Evolutionary conservation across 331 rosid genomes (phyloP), one percentile per base, ranked within the genome.

Genomic region (Telfairia occidentalis): DNA sequence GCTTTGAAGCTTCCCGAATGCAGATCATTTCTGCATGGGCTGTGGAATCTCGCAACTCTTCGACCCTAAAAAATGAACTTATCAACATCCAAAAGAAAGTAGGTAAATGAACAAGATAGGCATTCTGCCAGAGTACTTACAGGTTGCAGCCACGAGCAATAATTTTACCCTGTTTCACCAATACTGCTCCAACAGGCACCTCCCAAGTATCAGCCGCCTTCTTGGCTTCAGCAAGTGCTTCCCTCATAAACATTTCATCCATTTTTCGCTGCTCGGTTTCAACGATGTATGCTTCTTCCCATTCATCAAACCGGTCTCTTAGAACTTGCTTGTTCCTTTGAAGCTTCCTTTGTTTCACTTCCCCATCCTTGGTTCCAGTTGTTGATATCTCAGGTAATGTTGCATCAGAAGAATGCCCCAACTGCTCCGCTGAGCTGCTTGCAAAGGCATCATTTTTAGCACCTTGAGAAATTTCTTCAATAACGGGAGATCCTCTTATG

Each of bases 1-100:
- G 77, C 37, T 86, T 92, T 16, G 99, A 95, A 85, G 97, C 99
- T 77, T 92, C 97, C 16, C 96, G 83, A 61, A 95, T 95, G 83
- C 99, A 95, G 40, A 90, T 86, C 87, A 95, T 88, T 84, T 95
- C 99, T 5, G 99, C 99, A 74, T 95, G 99, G 77, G 99, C 97
- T 29, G 99, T 95, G 74, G 97, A 90, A 82, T 95, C 99, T 64
- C 97, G 91, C 64, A 90, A 80, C 84, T 90, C 92, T 81, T 92
- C 99, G 29, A 95, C 99, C 78, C 99, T 95, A 87, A 79, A 82
- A 79, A 73, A 83, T 38, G 81, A 76, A 5, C 81, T 61, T 16
- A n/a, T 57, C 45, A 49, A 64, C 69, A 85, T 61, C 60, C 53
- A 65, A 72, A 40, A 34, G 66, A 58, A 46, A 71, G 69, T 23